Percentiles rank a stretch among this genome's conserved stretches.
These are phyloP conservation scores for Helichrysum umbraculigerum DNA, from an alignment of 129 eudicot genomes.

Conservation along the genomic window DNA sequence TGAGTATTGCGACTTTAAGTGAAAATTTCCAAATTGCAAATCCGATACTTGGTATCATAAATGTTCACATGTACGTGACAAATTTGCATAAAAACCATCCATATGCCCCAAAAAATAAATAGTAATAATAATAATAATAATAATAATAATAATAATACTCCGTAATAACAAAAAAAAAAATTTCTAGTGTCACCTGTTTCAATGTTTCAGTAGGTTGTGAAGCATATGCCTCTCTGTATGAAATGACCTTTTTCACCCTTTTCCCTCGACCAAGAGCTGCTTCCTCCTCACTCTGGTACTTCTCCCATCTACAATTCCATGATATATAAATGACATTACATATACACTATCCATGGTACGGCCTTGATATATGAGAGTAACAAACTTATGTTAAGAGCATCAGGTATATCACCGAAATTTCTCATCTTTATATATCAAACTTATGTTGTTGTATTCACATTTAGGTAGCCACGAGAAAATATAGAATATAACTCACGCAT, in stretches of 20 bases:
- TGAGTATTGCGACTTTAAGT: too few species aligned
- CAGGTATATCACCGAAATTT: too few species aligned
- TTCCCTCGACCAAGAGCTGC: slow-evolving; percentile 99
- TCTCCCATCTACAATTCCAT: slow-evolving; percentile 77
- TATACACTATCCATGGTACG: neutral
- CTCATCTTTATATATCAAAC: neutral
- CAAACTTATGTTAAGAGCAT: neutral
- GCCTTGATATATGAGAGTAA: neutral
- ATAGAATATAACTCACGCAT: neutral
- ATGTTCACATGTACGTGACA: neutral
- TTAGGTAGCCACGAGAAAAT: neutral
- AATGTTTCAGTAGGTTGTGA: slow-evolving; percentile 48
- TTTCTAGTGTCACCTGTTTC: slow-evolving; percentile 50
- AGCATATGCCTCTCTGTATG: slow-evolving; percentile 83
- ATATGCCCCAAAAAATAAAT: neutral
- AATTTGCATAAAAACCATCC: neutral
- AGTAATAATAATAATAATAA: too few species aligned
- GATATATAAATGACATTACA: neutral
- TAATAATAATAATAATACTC: too few species aligned
- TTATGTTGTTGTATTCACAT: neutral
- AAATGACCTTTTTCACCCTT: slow-evolving; percentile 82
- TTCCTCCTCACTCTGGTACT: slow-evolving; percentile 88
- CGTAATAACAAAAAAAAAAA: too few species aligned
- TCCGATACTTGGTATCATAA: neutral
- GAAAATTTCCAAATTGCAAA: neutral